Conservation (phyloP, 2,329 filamentous ascomycete genomes). For the Colletotrichum higginsianum region DNA sequence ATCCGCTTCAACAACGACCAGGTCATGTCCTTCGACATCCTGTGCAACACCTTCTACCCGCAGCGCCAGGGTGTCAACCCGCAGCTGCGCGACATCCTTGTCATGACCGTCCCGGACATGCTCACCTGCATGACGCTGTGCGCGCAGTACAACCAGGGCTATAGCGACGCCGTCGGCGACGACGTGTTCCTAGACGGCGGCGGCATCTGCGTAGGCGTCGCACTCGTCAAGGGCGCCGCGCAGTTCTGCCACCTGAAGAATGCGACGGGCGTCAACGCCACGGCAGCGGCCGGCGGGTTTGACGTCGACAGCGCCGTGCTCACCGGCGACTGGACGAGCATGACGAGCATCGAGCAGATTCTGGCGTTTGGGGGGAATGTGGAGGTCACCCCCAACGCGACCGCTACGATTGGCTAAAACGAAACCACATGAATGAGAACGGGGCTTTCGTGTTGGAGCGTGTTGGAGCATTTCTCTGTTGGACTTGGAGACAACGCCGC, state of each 20-base stretch:
- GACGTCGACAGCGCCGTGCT: slow-evolving; percentile 39
- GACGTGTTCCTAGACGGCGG: slow-evolving; percentile 37
- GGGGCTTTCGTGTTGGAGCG: background rate
- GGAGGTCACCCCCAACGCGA: slow-evolving; percentile 24
- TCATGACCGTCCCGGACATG: slow-evolving; percentile 41
- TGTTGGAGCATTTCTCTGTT: background rate
- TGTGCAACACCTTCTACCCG: slow-evolving; percentile 41
- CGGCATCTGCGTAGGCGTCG: slow-evolving; percentile 41
- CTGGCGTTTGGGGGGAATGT: slow-evolving; percentile 37
- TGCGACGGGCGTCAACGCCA: slow-evolving; percentile 39
- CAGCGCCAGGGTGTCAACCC: slow-evolving; percentile 40
- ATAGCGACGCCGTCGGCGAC: slow-evolving; percentile 42
- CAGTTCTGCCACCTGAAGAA: slow-evolving; percentile 42
- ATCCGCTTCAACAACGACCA: slow-evolving; percentile 43
- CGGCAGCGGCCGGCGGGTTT: slow-evolving; percentile 33
- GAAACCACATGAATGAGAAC: background rate
- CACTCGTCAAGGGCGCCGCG: slow-evolving; percentile 35
- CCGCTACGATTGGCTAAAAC: background rate
- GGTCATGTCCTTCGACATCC: slow-evolving; percentile 40
- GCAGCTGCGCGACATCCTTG: slow-evolving; percentile 36
- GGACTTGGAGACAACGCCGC: background rate
- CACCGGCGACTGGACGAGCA: slow-evolving; percentile 21
- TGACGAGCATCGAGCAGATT: slow-evolving; percentile 35
- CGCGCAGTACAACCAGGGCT: slow-evolving; percentile 42
- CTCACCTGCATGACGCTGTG: slow-evolving; percentile 42